Conservation (phyloP, 495 filamentous ascomycete genomes). For the Niebla homalea region DNA sequence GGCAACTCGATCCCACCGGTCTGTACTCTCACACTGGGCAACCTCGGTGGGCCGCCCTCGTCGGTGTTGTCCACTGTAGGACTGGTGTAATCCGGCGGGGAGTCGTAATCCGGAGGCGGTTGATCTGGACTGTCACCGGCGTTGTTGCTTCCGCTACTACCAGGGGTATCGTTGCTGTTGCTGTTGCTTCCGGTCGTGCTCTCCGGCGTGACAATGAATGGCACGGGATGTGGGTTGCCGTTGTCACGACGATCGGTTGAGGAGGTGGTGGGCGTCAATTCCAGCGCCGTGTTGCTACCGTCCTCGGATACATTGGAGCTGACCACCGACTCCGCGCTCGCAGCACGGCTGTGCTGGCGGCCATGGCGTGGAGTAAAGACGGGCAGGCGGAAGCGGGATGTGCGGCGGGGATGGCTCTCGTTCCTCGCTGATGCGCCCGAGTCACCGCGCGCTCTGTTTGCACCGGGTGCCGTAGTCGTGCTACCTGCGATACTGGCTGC, state of each 20-base stretch:
- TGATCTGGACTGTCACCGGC: background rate
- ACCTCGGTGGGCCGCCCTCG: conserved; percentile 4
- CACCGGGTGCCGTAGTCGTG: background rate
- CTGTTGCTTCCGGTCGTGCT: background rate
- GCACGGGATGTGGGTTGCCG: background rate
- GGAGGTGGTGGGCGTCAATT: conserved; percentile 14
- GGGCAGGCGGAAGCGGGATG: conserved; percentile 12
- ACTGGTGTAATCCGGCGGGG: conserved; percentile 12
- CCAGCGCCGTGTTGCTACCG: background rate
- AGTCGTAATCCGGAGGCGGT: conserved; percentile 4
- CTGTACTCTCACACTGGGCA: conserved; percentile 11
- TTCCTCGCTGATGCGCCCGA: conserved; percentile 1
- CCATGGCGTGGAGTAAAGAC: background rate
- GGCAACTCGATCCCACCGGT: conserved; percentile 5
- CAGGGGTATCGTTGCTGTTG: conserved; percentile 10
- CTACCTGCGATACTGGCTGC: conserved; percentile 43
- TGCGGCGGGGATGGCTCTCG: background rate
- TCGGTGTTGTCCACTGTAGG: conserved; percentile 5
- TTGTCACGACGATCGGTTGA: conserved; percentile 11
- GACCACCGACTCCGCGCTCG: conserved; percentile 12
- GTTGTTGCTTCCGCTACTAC: conserved; percentile 5
- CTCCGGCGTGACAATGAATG: background rate
- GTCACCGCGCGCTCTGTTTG: background rate
- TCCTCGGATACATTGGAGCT: conserved; percentile 12
- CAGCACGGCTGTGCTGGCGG: conserved; percentile 5